Percentiles rank a stretch among this genome's conserved stretches.
These are phyloP conservation scores for Lathyrus tuberosus DNA, from an alignment of 306 rosid genomes.

Conservation along the genomic window DNA sequence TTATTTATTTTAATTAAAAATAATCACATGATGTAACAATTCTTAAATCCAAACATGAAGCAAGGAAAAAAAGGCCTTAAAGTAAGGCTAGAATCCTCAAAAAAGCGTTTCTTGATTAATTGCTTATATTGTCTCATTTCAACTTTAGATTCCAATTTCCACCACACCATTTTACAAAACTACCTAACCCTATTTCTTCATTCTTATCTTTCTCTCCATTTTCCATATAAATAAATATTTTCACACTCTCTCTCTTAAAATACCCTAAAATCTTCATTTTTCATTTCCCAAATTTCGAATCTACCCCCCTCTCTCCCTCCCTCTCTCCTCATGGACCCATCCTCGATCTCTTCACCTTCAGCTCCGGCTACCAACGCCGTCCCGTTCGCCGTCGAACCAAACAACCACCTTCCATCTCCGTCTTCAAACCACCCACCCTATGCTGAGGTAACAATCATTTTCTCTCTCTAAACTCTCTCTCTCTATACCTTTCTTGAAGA, in stretches of 20 bases:
- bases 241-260: constrained; percentile 6
- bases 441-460: constrained; percentile 52
- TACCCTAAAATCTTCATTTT: constrained; percentile 14
- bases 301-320: constrained; percentile 24
- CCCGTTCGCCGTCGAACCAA: constrained; percentile 38
- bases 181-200: constrained; percentile 39
- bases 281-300: constrained; percentile 44
- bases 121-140: background rate
- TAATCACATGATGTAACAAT: no score
- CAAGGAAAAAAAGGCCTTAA: background rate
- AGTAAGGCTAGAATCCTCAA: background rate
- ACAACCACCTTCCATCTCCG: constrained; percentile 31
- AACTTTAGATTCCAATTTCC: constrained; percentile 25
- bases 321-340: constrained; percentile 63
- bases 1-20: no score
- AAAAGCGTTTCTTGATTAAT: background rate
- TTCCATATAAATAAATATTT: background rate
- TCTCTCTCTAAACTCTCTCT: background rate
- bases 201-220: constrained; percentile 22
- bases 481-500: background rate
- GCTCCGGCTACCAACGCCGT: constrained; percentile 30
- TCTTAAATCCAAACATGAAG: background rate
- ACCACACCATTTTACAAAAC: constrained; percentile 44
- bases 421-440: constrained; percentile 61
- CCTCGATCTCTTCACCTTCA: constrained; percentile 41